phyloP scores from a whole-genome alignment of 139 green algal genomes.

The Chlorella vulgaris region DNA sequence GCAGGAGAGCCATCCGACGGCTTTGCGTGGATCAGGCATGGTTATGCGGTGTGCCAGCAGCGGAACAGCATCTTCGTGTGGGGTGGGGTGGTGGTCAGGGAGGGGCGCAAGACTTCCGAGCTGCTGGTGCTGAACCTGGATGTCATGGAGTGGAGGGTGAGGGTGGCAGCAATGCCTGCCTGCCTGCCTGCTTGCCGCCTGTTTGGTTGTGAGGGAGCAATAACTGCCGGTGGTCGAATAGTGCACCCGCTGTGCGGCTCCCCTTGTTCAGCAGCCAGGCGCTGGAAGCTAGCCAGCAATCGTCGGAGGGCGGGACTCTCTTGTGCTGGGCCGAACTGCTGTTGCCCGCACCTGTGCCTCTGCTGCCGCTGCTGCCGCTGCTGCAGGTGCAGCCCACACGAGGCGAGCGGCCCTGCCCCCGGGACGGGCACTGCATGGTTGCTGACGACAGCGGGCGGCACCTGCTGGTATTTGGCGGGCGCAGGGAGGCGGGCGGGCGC shows the following conservation, averaged over 20 bases:
- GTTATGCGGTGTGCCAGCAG: conserved; percentile 67
- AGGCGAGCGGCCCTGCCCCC: conserved; percentile 59
- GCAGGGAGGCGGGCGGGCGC: conserved; percentile 44
- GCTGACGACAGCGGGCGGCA: conserved; percentile 42
- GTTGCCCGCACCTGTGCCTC: too few species aligned
- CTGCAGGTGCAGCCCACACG: conserved; percentile 54
- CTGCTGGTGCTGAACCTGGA: conserved; percentile 22
- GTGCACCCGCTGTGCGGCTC: too few species aligned
- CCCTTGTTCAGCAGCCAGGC: too few species aligned
- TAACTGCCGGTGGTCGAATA: too few species aligned
- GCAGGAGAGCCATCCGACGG: conserved; percentile 24
- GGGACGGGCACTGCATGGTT: conserved; percentile 59
- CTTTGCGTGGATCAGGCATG: conserved; percentile 66
- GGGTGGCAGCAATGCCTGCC: not conserved
- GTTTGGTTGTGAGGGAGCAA: not conserved
- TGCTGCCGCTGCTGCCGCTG: too few species aligned
- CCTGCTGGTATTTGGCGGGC: conserved; percentile 85
- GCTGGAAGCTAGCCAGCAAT: too few species aligned
- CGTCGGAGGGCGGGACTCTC: too few species aligned
- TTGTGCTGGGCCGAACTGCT: not conserved
- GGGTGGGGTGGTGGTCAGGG: conserved; percentile 58
- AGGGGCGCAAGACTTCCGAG: conserved; percentile 17
- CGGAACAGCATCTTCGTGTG: conserved; percentile 76
- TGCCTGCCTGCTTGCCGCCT: not conserved
- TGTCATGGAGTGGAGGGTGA: conserved; percentile 21